Base-by-base conservation (phyloP, 2,329 filamentous ascomycete species). In the Sarocladium brachiariae region DNA sequence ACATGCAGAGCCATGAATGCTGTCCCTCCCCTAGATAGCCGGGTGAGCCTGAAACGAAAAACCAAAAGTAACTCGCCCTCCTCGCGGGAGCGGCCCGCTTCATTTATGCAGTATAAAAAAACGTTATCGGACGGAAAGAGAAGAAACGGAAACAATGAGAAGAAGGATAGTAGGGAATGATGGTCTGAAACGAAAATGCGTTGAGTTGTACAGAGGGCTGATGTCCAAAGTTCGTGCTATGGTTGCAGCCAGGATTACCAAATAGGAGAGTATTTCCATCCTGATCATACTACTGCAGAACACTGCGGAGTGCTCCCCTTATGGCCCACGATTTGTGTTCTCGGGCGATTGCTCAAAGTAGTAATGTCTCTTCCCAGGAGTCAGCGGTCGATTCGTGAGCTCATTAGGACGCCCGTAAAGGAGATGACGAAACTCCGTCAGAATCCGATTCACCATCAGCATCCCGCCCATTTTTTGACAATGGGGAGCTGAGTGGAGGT, bases 391-490 rank as follows among this genome's bases (percentile, higher is more conserved):
- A 7, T 30, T 30, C 13, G 27, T 9, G 23, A 16, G 13, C n/a
- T 23, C 16, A 21, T 47, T 21, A 47, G 16, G 43, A 21, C 27
- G 25, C 43, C 10, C 43, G 24, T 6, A 47, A 30, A 16, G 78
- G 78, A 14, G 78, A 80, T 1, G 78, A 81, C 53, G 79, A 61
- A 0, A 75, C 75, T 16, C 73, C 78, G 1, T 77, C 80, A 35
- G 77, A 79, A 58, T 81, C 78, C 14, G 77, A 80, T 54, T 74
- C 74, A 37, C 65, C 72, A 43, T 80, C 77, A 16, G 70, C 69
- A 39, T 73, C 69, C 39, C 70, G 70, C 16, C 73, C 73, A 54
- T 70, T 73, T 58, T 75, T 78, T 19, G 74, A 73, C 23, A 73
- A 67, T 3, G 75, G 71, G 8, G 76, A 73, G 21, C 71, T 73